Conservation (phyloP, 2,329 filamentous ascomycete species). For the Bertia moriformis region DNA sequence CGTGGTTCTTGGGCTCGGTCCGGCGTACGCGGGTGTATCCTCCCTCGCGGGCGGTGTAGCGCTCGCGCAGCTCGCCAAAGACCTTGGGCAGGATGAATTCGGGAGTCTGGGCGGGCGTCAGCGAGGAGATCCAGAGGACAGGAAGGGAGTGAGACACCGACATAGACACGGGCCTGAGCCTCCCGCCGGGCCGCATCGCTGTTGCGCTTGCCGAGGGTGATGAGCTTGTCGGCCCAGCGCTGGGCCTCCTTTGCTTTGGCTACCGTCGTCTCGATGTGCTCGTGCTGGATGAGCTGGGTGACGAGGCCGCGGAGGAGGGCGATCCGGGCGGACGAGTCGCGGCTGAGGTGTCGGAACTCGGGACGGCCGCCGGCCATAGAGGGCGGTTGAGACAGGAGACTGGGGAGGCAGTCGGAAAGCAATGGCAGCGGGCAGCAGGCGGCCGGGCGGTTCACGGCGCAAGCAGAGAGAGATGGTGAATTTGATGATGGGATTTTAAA, state of each 20-base stretch:
- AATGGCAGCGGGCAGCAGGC: too few relatives aligned
- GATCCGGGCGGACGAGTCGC: conserved; percentile 72
- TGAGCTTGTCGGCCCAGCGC: conserved; percentile 80
- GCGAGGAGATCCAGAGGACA: too few relatives aligned
- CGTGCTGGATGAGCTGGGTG: conserved; percentile 82
- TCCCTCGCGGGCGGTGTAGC: conserved; percentile 67
- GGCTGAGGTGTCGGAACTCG: conserved; percentile 80
- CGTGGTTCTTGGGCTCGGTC: conserved; percentile 71
- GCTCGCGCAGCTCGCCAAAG: conserved; percentile 65
- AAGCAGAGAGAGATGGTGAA: too few relatives aligned
- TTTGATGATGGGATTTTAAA: too few relatives aligned
- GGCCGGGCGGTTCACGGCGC: too few relatives aligned
- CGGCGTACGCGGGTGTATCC: conserved; percentile 91
- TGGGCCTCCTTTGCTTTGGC: conserved; percentile 96
- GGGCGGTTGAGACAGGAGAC: too few relatives aligned
- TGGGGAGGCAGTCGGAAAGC: too few relatives aligned
- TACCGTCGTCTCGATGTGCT: conserved; percentile 89
- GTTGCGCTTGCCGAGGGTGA: conserved; percentile 85
- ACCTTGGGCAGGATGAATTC: conserved; percentile 66
- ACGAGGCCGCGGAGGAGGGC: conserved; percentile 90
- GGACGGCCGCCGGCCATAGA: conserved; percentile 72
- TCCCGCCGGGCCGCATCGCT: conserved; percentile 64
- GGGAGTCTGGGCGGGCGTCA: conserved; percentile 38
- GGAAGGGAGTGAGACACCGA: too few relatives aligned
- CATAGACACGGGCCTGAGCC: conserved; percentile 73